Evolutionary conservation across 2,329 filamentous ascomycete genomes (phyloP), one percentile per base, ranked within the genome.

Genomic region (Curvularia sp.): DNA sequence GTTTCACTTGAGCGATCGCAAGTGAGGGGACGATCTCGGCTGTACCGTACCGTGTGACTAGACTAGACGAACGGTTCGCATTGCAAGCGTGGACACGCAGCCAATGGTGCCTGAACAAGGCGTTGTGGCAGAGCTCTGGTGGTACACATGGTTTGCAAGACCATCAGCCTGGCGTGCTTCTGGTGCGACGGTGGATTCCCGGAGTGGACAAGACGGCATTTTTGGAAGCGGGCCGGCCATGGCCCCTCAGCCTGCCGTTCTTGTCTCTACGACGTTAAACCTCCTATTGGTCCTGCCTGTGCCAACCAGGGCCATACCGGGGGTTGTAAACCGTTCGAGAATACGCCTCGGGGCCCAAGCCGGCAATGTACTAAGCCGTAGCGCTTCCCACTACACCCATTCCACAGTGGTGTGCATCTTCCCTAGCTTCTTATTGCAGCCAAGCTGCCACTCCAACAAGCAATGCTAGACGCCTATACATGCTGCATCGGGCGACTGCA

Each of bases 21-120:
- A 25, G 39, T 39, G 45, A 41, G 36, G 47, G 45, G 50, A 39
- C 28, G 36, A 57, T 54, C 36, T 53, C 45, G 50, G 48, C 34
- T 42, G 53, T 47, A 56, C 60, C 47, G 53, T 38, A 56, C 60
- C 47, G 53, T 38, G 54, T 57, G 50, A 38, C 43, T 36, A 50
- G 50, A 38, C 43, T 36, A 50, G 46, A 42, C 51, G 15, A 59
- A 59, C 45, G 45, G 53, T 57, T 60, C 57, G 60, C 50, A 57
- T 50, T 15, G 43, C 30, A 49, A 36, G 52, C 47, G 28, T 36
- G 13, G 30, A 43, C 15, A 7, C 21, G 23, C 10, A 42, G 41
- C 49, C 49, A 52, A 34, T 52, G 27, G 18, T 19, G 27, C 28
- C 18, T 30, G 27, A n/a, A 19, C 27, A 12, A 13, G 2, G n/a